Evolutionary conservation across 441 rosid species (phyloP).

Genomic region (Syzygium malaccense): DNA sequence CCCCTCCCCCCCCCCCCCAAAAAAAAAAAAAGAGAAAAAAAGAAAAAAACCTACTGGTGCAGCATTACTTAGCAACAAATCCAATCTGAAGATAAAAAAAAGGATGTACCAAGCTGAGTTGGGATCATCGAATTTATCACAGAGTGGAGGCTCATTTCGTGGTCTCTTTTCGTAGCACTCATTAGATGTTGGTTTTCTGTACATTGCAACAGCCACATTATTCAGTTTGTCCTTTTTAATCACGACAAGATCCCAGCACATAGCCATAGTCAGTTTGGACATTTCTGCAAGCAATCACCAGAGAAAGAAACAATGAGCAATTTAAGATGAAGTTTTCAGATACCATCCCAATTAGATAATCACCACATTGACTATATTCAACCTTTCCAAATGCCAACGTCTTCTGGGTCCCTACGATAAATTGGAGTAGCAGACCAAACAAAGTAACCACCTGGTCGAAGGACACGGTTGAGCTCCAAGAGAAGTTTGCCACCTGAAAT

Average conservation of each 20-base stretch:
- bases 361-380: background rate
- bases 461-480: constrained; percentile 16
- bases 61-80: background rate
- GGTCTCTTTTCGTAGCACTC: constrained; percentile 8
- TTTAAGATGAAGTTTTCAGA: background rate
- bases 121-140: constrained; percentile 7
- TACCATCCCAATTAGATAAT: background rate
- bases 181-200: constrained; percentile 14
- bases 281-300: constrained; percentile 1
- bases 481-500: constrained; percentile 14
- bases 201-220: constrained; percentile 7
- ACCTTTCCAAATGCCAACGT: constrained; percentile 15
- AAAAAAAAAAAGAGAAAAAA: background rate
- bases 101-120: constrained; percentile 13
- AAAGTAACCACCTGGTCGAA: constrained; percentile 15
- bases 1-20: background rate
- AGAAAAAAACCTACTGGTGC: background rate
- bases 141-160: constrained; percentile 7
- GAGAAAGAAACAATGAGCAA: background rate
- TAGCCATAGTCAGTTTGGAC: constrained; percentile 10
- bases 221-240: constrained; percentile 7
- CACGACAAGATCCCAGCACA: constrained; percentile 12
- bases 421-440: constrained; percentile 19
- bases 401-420: constrained; percentile 9
- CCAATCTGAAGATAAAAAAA: background rate